Evolutionary conservation across 768 basidiomycete species (phyloP).

Genomic region (Lactifluus subvellereus): DNA sequence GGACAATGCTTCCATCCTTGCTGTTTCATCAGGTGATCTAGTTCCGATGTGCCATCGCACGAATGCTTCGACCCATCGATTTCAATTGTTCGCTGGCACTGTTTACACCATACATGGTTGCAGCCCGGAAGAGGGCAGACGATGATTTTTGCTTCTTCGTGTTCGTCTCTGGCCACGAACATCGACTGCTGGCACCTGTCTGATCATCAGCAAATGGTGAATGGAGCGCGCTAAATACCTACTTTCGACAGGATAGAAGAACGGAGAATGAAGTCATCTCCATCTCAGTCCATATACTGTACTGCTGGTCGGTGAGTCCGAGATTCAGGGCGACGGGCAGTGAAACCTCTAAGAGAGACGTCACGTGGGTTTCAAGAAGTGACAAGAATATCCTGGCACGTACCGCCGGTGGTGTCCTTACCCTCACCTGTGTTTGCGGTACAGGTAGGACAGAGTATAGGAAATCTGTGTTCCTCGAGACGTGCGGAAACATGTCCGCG

Average conservation of each 20-base stretch:
- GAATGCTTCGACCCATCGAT: slow-evolving; percentile 26
- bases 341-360: slow-evolving; percentile 32
- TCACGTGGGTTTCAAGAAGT: background rate
- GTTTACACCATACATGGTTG: slow-evolving; percentile 31
- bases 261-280: slow-evolving; percentile 41
- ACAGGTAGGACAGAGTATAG: no score
- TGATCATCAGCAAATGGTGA: background rate
- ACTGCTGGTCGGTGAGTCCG: slow-evolving; percentile 42
- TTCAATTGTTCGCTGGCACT: slow-evolving; percentile 30
- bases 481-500: no score
- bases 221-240: background rate
- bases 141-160: slow-evolving; percentile 25
- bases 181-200: slow-evolving; percentile 24
- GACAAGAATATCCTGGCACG: slow-evolving; percentile 7
- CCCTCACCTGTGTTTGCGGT: background rate
- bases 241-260: slow-evolving; percentile 48
- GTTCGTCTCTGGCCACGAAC: slow-evolving; percentile 31
- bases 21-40: slow-evolving; percentile 28
- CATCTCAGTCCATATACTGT: slow-evolving; percentile 40
- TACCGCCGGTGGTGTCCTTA: slow-evolving; percentile 31
- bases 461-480: no score
- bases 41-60: slow-evolving; percentile 33
- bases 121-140: slow-evolving; percentile 31
- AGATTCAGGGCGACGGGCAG: slow-evolving; percentile 39
- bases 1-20: slow-evolving; percentile 35